phyloP scores from a whole-genome alignment of 352 stramenopile genomes.

The Peronospora destructor region DNA sequence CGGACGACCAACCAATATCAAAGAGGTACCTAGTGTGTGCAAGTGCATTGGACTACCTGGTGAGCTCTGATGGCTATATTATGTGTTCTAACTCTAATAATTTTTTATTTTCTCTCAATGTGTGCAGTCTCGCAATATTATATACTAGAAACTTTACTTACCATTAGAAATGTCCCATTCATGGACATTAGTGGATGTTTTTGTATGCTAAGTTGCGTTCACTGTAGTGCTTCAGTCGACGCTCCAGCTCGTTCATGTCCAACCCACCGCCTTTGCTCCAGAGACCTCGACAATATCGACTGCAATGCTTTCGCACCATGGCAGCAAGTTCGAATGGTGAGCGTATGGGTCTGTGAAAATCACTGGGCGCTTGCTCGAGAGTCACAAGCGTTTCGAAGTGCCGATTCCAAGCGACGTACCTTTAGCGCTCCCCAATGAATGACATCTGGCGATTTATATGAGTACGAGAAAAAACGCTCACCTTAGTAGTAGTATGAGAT shows the following conservation, averaged over 20 bases:
- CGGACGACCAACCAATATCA: constrained; percentile 61
- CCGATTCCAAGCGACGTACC: constrained; percentile 59
- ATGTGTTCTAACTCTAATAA: too few species aligned
- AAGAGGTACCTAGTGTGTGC: not conserved
- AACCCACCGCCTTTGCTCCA: constrained; percentile 47
- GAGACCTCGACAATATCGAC: constrained; percentile 75
- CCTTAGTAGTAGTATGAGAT: too few species aligned
- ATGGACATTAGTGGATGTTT: too few species aligned
- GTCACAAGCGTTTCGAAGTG: constrained; percentile 13
- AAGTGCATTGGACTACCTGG: constrained; percentile 50
- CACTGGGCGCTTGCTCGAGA: constrained; percentile 47
- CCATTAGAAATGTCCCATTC: too few species aligned
- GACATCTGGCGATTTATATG: too few species aligned
- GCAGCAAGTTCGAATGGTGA: constrained; percentile 96
- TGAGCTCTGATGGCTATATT: constrained; percentile 7
- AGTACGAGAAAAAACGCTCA: too few species aligned
- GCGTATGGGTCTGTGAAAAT: constrained; percentile 92
- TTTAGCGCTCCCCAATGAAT: too few species aligned
- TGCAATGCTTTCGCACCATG: constrained; percentile 88
- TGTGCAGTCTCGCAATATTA: too few species aligned
- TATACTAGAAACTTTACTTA: too few species aligned
- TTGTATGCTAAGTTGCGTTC: constrained; percentile 21
- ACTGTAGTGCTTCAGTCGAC: constrained; percentile 42
- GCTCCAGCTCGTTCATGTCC: constrained; percentile 50
- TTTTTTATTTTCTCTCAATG: too few species aligned